Evolutionary conservation across 805 yeast genomes (phyloP).

Genomic region (Candida pseudofarinosa): DNA sequence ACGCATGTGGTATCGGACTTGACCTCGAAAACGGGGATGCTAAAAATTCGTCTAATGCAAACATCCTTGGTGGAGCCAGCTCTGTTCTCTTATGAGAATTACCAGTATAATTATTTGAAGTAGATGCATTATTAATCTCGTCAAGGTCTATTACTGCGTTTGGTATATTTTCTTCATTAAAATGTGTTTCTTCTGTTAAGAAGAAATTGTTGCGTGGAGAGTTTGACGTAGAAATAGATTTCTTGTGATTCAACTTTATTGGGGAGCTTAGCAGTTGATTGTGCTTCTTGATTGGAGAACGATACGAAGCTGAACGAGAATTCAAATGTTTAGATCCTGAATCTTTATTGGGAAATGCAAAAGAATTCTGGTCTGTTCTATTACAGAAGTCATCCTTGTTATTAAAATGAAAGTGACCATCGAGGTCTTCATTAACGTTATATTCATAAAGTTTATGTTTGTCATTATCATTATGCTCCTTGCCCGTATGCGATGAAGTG

Average conservation of each 20-base stretch:
- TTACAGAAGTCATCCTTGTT: constrained; percentile 34
- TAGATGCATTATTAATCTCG: constrained; percentile 30
- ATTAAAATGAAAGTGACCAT: constrained; percentile 27
- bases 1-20: constrained; percentile 11
- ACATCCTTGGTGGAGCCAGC: constrained; percentile 16
- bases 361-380: constrained; percentile 14
- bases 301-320: constrained; percentile 2
- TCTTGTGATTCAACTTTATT: constrained; percentile 22
- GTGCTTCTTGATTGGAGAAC: constrained; percentile 12
- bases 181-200: constrained; percentile 25
- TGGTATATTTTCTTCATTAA: constrained; percentile 28
- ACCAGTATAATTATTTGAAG: constrained; percentile 12
- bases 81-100: constrained; percentile 16
- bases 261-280: constrained; percentile 29
- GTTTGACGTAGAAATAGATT: constrained; percentile 15
- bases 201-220: constrained; percentile 22
- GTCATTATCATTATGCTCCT: background rate
- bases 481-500: background rate
- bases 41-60: constrained; percentile 23
- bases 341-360: constrained; percentile 26
- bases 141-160: constrained; percentile 40
- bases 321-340: constrained; percentile 11
- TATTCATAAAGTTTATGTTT: background rate
- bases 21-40: constrained; percentile 28
- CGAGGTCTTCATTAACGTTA: constrained; percentile 14